phyloP scores from a whole-genome alignment of 1,284 basidiomycete genomes.

The Ustilago shanxiensis region DNA sequence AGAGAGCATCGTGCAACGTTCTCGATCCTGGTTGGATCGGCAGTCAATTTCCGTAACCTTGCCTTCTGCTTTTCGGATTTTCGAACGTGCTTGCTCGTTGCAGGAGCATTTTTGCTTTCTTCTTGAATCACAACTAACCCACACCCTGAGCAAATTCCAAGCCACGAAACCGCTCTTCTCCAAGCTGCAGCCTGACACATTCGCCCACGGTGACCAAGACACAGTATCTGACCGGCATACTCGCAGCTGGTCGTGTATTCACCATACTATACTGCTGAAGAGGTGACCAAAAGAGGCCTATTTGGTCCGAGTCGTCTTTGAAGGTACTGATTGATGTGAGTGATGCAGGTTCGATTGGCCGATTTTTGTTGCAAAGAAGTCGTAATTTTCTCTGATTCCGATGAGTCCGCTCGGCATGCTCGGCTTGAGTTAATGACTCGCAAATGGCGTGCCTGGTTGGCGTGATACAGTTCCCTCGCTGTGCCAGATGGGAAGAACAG shows the following conservation, averaged over 20 bases:
- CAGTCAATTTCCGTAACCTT: background rate
- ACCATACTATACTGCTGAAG: background rate
- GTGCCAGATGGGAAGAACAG: background rate
- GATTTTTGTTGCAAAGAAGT: background rate
- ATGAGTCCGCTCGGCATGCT: conserved; percentile 15
- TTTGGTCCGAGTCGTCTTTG: background rate
- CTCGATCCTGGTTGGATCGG: conserved; percentile 15
- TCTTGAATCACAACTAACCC: background rate
- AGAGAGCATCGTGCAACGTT: background rate
- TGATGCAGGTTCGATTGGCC: background rate
- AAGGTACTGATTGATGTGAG: background rate
- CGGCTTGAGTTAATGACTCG: conserved; percentile 9
- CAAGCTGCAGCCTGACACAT: background rate
- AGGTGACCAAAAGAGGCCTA: background rate
- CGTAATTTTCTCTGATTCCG: background rate
- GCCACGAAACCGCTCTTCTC: conserved; percentile 8
- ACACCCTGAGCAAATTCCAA: conserved; percentile 1
- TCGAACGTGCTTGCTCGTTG: background rate
- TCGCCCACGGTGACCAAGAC: background rate
- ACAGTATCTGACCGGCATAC: background rate
- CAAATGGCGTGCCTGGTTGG: conserved; percentile 12
- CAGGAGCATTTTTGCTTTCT: background rate
- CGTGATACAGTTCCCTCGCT: background rate
- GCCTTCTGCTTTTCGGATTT: conserved; percentile 8
- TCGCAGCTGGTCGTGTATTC: background rate